Evolutionary conservation across 805 yeast genomes (phyloP).

Genomic region (Candida insectalens): DNA sequence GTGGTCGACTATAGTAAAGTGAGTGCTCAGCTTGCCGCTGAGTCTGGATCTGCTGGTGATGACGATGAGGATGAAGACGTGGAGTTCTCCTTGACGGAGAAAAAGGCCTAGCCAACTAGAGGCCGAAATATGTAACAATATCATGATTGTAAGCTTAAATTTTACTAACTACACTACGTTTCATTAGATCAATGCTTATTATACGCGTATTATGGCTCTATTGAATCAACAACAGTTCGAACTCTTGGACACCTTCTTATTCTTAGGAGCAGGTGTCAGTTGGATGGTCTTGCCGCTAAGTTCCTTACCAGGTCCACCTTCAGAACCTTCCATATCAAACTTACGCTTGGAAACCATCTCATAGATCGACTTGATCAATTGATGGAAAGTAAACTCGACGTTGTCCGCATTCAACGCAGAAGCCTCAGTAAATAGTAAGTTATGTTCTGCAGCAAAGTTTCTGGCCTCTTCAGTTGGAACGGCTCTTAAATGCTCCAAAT

Average conservation of each 20-base stretch:
- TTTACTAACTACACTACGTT: neutral
- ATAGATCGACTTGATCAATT: slow-evolving; percentile 83
- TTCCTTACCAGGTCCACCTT: slow-evolving; percentile 30
- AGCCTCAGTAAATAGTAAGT: slow-evolving; percentile 88
- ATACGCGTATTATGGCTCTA: neutral
- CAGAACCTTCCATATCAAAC: slow-evolving; percentile 73
- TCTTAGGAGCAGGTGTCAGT: slow-evolving; percentile 88
- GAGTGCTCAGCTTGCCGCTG: slow-evolving; percentile 55
- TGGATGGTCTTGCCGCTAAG: slow-evolving; percentile 80
- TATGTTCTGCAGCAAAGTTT: slow-evolving; percentile 88
- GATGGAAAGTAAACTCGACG: slow-evolving; percentile 91
- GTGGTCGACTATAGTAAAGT: slow-evolving; percentile 80
- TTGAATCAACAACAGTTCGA: slow-evolving; percentile 55
- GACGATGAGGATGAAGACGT: slow-evolving; percentile 33
- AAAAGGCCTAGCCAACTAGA: slow-evolving; percentile 6
- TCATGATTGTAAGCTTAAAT: neutral
- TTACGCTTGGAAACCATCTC: slow-evolving; percentile 92
- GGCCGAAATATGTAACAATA: too few species aligned
- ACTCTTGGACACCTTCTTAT: slow-evolving; percentile 49
- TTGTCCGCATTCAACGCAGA: slow-evolving; percentile 90
- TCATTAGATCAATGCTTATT: neutral
- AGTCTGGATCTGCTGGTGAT: slow-evolving; percentile 36
- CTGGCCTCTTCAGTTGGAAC: slow-evolving; percentile 97
- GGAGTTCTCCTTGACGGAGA: slow-evolving; percentile 38
- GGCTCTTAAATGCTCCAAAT: slow-evolving; percentile 85